Percentiles rank a stretch among this genome's conserved stretches.
Evolutionary conservation across 2,329 filamentous ascomycete species (phyloP).

Genomic region (Lasiodiplodia hormozganensis): DNA sequence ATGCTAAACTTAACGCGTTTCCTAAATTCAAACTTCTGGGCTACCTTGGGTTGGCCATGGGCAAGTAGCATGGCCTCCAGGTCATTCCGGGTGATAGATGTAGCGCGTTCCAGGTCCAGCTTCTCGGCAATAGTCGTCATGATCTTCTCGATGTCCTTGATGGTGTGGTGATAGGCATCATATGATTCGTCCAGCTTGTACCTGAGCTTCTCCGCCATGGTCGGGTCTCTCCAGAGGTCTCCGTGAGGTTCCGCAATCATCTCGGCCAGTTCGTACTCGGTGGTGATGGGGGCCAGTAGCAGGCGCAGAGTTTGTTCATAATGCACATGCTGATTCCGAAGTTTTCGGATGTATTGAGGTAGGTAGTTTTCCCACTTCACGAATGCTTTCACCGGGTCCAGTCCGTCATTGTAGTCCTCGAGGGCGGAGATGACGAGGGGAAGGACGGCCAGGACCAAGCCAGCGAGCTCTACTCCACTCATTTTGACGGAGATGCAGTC

Average conservation of each 20-base stretch:
- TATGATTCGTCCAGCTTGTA: conserved; percentile 45
- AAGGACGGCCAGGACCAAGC: conserved; percentile 45
- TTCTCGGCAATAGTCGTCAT: conserved; percentile 46
- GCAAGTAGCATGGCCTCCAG: conserved; percentile 45
- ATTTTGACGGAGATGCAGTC: conserved; percentile 3
- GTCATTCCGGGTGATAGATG: conserved; percentile 43
- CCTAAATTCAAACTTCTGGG: conserved; percentile 43
- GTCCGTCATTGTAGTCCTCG: conserved; percentile 48
- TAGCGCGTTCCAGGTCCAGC: conserved; percentile 44
- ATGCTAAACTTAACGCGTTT: conserved; percentile 46
- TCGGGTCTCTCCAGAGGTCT: conserved; percentile 42
- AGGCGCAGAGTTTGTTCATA: conserved; percentile 45
- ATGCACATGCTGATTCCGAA: conserved; percentile 47
- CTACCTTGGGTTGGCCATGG: conserved; percentile 39
- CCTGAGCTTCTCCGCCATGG: conserved; percentile 39
- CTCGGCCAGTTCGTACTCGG: conserved; percentile 43
- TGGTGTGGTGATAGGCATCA: conserved; percentile 43
- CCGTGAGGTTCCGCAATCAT: conserved; percentile 44
- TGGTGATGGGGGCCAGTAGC: conserved; percentile 45
- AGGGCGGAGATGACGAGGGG: conserved; percentile 45
- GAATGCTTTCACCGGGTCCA: conserved; percentile 49
- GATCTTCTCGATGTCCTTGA: conserved; percentile 45
- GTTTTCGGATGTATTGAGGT: conserved; percentile 44
- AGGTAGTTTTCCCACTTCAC: conserved; percentile 45
- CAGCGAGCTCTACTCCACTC: conserved; percentile 36